phyloP scores from a whole-genome alignment of 2,329 filamentous ascomycete genomes.

The Tolypocladium endophyticum region DNA sequence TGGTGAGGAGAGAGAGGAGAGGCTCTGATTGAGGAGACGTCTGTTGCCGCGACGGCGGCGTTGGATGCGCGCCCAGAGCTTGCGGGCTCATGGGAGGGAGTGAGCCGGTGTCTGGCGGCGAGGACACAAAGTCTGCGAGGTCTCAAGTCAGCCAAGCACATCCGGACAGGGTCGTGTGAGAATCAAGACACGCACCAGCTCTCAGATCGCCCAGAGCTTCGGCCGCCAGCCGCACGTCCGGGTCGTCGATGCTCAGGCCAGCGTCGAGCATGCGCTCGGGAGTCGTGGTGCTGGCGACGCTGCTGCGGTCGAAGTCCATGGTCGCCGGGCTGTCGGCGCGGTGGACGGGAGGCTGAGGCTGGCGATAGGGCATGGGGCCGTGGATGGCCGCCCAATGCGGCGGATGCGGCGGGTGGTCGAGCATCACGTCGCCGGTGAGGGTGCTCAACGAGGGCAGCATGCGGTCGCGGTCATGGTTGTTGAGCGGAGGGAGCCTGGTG shows the following conservation, averaged over 20 bases:
- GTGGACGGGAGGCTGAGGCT: constrained; percentile 16
- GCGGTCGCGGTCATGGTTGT: constrained; percentile 15
- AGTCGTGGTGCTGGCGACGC: constrained; percentile 30
- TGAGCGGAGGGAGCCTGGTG: constrained; percentile 14
- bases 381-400: constrained; percentile 38
- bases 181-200: constrained; percentile 44
- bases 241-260: constrained; percentile 49
- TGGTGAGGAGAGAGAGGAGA: constrained; percentile 74
- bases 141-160: not conserved
- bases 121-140: constrained; percentile 52
- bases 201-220: constrained; percentile 66
- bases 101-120: constrained; percentile 39
- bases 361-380: constrained; percentile 33
- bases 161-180: too few relatives aligned
- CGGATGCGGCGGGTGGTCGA: constrained; percentile 4
- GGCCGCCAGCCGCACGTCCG: constrained; percentile 59
- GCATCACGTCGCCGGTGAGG: constrained; percentile 16
- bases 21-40: constrained; percentile 57
- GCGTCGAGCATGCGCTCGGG: constrained; percentile 34
- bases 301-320: constrained; percentile 38
- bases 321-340: constrained; percentile 32
- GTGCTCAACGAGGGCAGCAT: constrained; percentile 26
- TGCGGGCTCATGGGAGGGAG: constrained; percentile 27
- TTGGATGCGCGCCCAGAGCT: not conserved
- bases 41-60: constrained; percentile 1